phyloP scores from a whole-genome alignment of 2,329 filamentous ascomycete species.

The Tolypocladium ovalisporum region DNA sequence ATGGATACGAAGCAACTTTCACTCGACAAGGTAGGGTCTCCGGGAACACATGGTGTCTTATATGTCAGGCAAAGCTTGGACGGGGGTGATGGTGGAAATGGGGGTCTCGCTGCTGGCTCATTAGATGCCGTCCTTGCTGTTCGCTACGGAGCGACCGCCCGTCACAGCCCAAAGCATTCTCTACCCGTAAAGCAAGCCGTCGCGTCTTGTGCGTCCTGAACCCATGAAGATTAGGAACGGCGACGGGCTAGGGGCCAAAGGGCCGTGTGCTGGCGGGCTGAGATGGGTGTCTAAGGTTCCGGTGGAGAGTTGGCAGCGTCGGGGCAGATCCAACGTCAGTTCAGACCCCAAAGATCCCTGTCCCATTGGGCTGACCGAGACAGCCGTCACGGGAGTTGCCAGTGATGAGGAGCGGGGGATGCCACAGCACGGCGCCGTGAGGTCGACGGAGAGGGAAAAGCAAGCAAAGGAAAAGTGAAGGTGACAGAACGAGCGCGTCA shows the following conservation, averaged over 20 bases:
- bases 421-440: neutral
- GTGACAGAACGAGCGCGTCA: neutral
- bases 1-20: neutral
- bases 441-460: neutral
- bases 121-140: neutral
- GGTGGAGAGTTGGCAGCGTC: neutral
- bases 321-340: neutral
- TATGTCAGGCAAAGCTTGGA: neutral
- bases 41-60: neutral
- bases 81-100: neutral
- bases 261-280: neutral
- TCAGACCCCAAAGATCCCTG: neutral
- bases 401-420: neutral
- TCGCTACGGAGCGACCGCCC: neutral
- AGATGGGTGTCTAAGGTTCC: neutral
- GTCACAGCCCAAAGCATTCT: neutral
- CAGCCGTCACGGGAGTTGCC: neutral
- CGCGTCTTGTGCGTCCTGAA: neutral
- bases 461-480: neutral
- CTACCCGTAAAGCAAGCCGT: neutral
- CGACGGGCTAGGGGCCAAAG: neutral
- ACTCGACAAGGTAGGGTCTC: neutral
- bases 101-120: neutral
- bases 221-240: neutral
- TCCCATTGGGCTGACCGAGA: neutral